phyloP scores from a whole-genome alignment of 805 yeast species.

The Zygosaccharomyces rouxii region DNA sequence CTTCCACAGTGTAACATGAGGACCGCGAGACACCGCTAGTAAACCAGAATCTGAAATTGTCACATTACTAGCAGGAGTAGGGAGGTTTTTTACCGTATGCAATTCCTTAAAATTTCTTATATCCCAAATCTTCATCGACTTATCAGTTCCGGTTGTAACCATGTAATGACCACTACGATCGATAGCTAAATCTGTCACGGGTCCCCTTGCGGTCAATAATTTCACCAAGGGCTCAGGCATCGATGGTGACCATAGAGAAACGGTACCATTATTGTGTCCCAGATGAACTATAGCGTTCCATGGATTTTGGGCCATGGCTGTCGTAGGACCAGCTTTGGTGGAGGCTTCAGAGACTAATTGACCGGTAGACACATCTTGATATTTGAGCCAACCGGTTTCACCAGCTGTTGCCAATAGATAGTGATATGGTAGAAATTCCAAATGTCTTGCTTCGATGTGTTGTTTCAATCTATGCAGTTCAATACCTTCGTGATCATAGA shows the following conservation, averaged over 20 bases:
- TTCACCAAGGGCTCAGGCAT: slow-evolving; percentile 82
- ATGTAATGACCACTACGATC: slow-evolving; percentile 91
- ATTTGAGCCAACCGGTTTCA: slow-evolving; percentile 79
- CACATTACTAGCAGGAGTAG: slow-evolving; percentile 79
- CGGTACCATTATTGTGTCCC: slow-evolving; percentile 91
- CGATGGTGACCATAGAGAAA: slow-evolving; percentile 89
- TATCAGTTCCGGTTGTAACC: slow-evolving; percentile 90
- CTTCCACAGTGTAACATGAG: slow-evolving; percentile 93
- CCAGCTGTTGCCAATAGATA: slow-evolving; percentile 85
- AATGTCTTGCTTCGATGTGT: slow-evolving; percentile 76
- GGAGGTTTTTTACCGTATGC: slow-evolving; percentile 55
- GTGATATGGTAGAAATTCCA: slow-evolving; percentile 92
- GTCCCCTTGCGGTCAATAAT: slow-evolving; percentile 77
- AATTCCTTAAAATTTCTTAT: slow-evolving; percentile 74
- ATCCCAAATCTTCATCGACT: slow-evolving; percentile 87
- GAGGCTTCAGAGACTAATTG: slow-evolving; percentile 73
- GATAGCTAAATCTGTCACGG: slow-evolving; percentile 76
- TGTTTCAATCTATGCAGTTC: slow-evolving; percentile 89
- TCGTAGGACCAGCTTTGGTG: slow-evolving; percentile 88
- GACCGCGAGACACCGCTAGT: slow-evolving; percentile 89
- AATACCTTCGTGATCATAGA: slow-evolving; percentile 85
- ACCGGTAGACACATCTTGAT: slow-evolving; percentile 95
- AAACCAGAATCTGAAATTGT: slow-evolving; percentile 85
- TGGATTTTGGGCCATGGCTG: slow-evolving; percentile 83
- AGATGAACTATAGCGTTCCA: slow-evolving; percentile 93